Evolutionary conservation across 2,329 filamentous ascomycete species (phyloP).

Genomic region (Metarhizium brunneum): DNA sequence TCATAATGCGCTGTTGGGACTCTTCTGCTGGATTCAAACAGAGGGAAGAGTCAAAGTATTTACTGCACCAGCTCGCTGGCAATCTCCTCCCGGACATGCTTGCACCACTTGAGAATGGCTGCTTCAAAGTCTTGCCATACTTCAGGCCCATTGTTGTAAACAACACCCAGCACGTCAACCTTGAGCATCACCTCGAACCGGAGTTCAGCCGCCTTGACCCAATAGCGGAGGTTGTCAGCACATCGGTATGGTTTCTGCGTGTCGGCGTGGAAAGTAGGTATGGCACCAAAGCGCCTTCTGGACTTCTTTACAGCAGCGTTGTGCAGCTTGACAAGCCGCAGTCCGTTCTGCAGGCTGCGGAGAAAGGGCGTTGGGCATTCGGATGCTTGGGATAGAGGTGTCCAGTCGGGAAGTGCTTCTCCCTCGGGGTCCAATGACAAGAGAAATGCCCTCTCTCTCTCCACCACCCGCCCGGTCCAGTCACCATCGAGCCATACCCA

Average conservation of each 20-base stretch:
- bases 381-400: constrained; percentile 29
- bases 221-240: constrained; percentile 89
- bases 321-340: constrained; percentile 77
- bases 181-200: constrained; percentile 82
- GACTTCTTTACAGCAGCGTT: constrained; percentile 83
- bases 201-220: constrained; percentile 91
- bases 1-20: constrained; percentile 4
- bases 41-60: constrained; percentile 2
- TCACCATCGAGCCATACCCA: constrained; percentile 76
- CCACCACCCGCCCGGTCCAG: constrained; percentile 66
- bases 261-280: constrained; percentile 84
- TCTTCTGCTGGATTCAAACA: background rate
- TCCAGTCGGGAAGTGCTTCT: constrained; percentile 59
- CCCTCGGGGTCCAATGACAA: constrained; percentile 58
- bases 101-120: constrained; percentile 76
- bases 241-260: constrained; percentile 89
- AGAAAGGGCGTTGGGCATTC: constrained; percentile 67
- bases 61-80: constrained; percentile 47
- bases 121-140: constrained; percentile 77
- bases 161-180: constrained; percentile 78
- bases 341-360: constrained; percentile 63
- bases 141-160: constrained; percentile 59
- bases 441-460: constrained; percentile 75
- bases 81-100: constrained; percentile 74
- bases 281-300: constrained; percentile 76